phyloP scores from a whole-genome alignment of 176 grass and related monocot genomes.

The Avena sativa region DNA sequence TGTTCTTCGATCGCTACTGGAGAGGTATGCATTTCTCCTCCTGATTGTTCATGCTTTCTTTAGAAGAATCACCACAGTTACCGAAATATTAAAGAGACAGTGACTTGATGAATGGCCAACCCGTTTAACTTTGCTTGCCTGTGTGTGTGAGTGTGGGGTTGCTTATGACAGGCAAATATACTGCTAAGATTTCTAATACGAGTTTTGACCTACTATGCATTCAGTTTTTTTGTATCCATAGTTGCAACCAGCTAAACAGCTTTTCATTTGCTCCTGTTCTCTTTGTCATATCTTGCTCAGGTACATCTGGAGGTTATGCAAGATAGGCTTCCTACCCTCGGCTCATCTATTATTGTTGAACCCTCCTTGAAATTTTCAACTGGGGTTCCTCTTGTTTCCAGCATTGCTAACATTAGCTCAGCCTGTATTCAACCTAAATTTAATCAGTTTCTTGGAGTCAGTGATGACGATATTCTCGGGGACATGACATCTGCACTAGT shows the following conservation, averaged over 20 bases:
- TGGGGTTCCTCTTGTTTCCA: constrained; percentile 16
- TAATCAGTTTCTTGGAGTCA: constrained; percentile 16
- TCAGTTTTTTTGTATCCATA: constrained; percentile 27
- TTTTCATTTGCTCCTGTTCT: background rate
- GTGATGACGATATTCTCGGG: constrained; percentile 2
- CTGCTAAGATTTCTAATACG: background rate
- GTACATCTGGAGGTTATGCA: constrained; percentile 39
- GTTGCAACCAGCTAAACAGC: background rate
- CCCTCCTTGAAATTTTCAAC: constrained; percentile 39
- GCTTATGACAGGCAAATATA: background rate
- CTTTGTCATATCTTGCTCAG: constrained; percentile 41
- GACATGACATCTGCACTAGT: constrained; percentile 20
- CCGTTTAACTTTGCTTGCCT: background rate
- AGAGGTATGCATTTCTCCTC: constrained; percentile 49
- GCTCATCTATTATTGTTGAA: background rate
- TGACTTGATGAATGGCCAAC: background rate
- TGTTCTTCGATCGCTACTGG: constrained; percentile 6
- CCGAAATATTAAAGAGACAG: background rate
- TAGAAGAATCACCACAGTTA: background rate
- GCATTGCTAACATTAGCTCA: background rate
- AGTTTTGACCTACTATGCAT: background rate
- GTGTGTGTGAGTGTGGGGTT: background rate
- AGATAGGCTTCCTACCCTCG: constrained; percentile 11
- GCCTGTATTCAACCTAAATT: constrained; percentile 17
- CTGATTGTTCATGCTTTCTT: background rate